Percentiles rank a stretch among this genome's conserved stretches.
Conservation (phyloP, 352 stramenopile species). For the Globisporangium paddicum region DNA sequence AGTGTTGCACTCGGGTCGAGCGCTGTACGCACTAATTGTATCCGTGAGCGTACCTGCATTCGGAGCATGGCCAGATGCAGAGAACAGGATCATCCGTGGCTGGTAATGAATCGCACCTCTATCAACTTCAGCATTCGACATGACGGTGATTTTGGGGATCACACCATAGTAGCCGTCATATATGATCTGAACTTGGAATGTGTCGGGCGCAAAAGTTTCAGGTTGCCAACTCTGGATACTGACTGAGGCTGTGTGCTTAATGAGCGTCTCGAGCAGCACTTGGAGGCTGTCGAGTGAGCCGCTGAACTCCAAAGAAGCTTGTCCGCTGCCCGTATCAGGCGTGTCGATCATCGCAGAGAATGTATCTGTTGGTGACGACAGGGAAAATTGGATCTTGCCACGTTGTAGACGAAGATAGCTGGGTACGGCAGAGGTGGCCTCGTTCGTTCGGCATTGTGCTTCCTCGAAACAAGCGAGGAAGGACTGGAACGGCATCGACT, state of each 20-base stretch:
- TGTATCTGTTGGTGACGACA: not conserved
- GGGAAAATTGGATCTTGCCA: not conserved
- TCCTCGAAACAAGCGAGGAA: conserved; percentile 12
- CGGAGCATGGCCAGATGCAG: not conserved
- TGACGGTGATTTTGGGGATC: conserved; percentile 3
- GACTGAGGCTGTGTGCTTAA: not conserved
- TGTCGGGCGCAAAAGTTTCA: not conserved
- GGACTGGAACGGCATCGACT: not conserved
- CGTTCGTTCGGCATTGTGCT: conserved; percentile 7
- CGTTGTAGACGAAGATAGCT: conserved; percentile 12
- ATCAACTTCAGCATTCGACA: not conserved
- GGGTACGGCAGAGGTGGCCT: not conserved
- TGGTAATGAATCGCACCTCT: not conserved
- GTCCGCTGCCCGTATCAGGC: not conserved
- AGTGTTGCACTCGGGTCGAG: not conserved
- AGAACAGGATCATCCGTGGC: conserved; percentile 2
- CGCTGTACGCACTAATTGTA: not conserved
- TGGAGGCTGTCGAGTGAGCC: conserved; percentile 1
- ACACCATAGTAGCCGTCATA: conserved; percentile 5
- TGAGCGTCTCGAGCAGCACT: not conserved
- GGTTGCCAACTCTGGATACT: not conserved
- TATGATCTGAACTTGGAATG: conserved; percentile 5
- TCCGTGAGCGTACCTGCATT: not conserved
- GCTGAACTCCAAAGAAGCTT: not conserved
- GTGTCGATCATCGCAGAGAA: not conserved